Percentiles rank a stretch among this genome's conserved stretches.
Conservation (phyloP, 768 basidiomycete species). For the Mycena polygramma region DNA sequence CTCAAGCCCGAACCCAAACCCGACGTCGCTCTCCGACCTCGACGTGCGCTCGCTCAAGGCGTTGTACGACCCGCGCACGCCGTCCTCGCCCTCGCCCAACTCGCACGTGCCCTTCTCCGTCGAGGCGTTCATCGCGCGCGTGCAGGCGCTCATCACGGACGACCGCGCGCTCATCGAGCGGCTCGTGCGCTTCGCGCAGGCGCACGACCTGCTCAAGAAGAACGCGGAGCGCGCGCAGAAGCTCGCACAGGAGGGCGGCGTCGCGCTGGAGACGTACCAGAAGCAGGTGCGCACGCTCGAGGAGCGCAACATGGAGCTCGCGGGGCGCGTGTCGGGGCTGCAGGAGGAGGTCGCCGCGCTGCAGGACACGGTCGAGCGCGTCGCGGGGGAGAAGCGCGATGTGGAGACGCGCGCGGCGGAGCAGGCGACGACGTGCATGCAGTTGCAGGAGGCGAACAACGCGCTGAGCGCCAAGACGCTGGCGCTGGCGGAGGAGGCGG, state of each 20-base stretch:
- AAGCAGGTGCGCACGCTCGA: constrained; percentile 87
- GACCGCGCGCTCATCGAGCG: constrained; percentile 88
- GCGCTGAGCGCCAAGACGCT: constrained; percentile 79
- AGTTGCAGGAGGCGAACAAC: constrained; percentile 86
- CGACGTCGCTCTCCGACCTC: constrained; percentile 79
- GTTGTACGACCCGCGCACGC: constrained; percentile 69
- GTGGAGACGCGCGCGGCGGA: constrained; percentile 78
- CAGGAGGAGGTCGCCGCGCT: constrained; percentile 76
- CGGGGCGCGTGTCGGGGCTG: constrained; percentile 68
- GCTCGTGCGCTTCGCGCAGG: constrained; percentile 86
- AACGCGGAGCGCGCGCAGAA: constrained; percentile 94
- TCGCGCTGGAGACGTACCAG: constrained; percentile 90
- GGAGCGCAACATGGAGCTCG: constrained; percentile 72
- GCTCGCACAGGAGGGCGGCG: constrained; percentile 85
- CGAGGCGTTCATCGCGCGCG: constrained; percentile 81
- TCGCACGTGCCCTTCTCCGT: constrained; percentile 68
- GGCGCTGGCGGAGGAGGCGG: constrained; percentile 77
- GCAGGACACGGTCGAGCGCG: constrained; percentile 71
- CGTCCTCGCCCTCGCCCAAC: constrained; percentile 42
- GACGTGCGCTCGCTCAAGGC: constrained; percentile 90
- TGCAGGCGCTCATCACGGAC: constrained; percentile 86
- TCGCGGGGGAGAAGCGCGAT: constrained; percentile 73
- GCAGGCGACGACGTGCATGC: constrained; percentile 79
- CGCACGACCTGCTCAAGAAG: constrained; percentile 91
- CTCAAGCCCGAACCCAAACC: constrained; percentile 46